Base-by-base conservation (phyloP, 176 grass and related monocot genomes). In the Paspalum notatum region DNA sequence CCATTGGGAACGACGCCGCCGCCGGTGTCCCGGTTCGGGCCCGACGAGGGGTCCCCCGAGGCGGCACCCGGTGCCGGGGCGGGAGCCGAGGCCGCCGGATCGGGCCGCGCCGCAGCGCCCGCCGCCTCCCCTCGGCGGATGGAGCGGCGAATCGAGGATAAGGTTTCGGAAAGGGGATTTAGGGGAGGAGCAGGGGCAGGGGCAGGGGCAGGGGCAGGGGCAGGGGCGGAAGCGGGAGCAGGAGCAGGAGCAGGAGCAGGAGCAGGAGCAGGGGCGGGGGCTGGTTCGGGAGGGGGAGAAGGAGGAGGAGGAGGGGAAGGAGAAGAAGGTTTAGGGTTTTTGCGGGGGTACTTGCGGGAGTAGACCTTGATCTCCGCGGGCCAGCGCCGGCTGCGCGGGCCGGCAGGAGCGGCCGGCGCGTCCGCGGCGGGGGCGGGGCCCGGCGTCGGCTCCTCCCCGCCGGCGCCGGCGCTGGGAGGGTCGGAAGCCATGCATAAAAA, bases 331-430 rank as follows among this genome's bases (percentile, higher is more conserved):
- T 90, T 97, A 74, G 80, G 76, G 61, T 73, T 89, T 85, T 92
- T 97, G 39, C 85, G 84, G 58, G 74, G 83, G 77, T 89, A 89
- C 79, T 88, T 97, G 24, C 94, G 94, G 20, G 77, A 80, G 75
- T 92, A 97, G 42, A 97, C 94, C 91, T 93, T 94, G 84, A 87
- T 91, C 79, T 94, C 92, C 59, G 85, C 51, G 46, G 79, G 60
- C 88, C 94, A 91, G 52, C 90, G 87, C 44, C 86, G 67, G 74
- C 63, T 83, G 37, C 48, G 79, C 45, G 75, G 66, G 9, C 9
- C 21, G 44, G 39, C 78, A 13, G 76, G 37, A 10, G 66, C 38
- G 37, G 77, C 50, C 25, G 61, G n/a, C 59, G 21, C 44, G 21
- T 70, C 67, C 1, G 38, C 14, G 61, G 58, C 58, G 58, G 58